phyloP scores from a whole-genome alignment of 1,284 basidiomycete species.

The Ustilago shanxiensis region DNA sequence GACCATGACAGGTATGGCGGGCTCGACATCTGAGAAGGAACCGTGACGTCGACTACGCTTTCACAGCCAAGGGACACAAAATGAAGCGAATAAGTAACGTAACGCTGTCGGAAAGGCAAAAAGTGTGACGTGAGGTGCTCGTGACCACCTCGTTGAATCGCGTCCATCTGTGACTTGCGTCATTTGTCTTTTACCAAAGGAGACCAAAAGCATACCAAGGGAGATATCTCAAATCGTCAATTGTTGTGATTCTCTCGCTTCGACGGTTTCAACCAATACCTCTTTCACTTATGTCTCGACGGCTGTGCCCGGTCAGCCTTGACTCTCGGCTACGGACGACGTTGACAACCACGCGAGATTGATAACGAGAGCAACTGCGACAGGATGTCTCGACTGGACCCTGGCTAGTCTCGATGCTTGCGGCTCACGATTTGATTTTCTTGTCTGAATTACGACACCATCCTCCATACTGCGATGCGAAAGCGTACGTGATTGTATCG shows the following conservation, averaged over 20 bases:
- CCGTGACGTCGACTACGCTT: background rate
- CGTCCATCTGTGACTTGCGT: background rate
- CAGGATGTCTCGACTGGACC: background rate
- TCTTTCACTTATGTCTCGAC: background rate
- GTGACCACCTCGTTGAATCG: background rate
- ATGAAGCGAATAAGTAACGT: background rate
- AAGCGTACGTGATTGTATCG: background rate
- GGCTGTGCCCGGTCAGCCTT: background rate
- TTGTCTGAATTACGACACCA: no score
- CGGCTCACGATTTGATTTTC: background rate
- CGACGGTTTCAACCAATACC: background rate
- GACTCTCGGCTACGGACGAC: constrained; percentile 2
- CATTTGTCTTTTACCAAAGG: background rate
- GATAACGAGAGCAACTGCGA: background rate
- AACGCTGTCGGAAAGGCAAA: background rate
- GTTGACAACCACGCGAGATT: constrained; percentile 5
- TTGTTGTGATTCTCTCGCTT: background rate
- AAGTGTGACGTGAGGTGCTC: constrained; percentile 1
- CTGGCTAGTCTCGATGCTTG: background rate
- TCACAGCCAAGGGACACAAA: background rate
- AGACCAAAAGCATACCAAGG: background rate
- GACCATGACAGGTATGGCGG: constrained; percentile 1
- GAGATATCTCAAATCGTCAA: no score
- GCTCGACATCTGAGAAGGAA: background rate
- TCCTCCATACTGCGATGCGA: no score